Conservation (phyloP, 1,139 yeast species). For the Saccharomyces hybrid region DNA sequence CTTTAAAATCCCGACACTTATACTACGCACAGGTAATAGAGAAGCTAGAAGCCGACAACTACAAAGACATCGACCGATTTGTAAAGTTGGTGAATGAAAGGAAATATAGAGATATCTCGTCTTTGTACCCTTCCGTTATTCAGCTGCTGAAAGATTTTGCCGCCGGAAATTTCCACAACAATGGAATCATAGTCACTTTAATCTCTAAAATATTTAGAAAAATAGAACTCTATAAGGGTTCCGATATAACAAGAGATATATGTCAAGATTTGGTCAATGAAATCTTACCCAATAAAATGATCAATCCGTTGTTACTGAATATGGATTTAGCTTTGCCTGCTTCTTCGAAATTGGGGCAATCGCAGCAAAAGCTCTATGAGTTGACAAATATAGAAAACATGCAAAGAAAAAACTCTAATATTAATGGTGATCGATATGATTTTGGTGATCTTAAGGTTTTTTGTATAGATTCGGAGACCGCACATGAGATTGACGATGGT, state of each 20-base stretch:
- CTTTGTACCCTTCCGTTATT: slow-evolving; percentile 13
- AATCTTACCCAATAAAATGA: slow-evolving; percentile 9
- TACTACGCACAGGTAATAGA: slow-evolving; percentile 16
- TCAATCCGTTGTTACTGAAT: slow-evolving; percentile 18
- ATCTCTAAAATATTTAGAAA: slow-evolving; percentile 23
- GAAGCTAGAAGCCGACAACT: slow-evolving; percentile 11
- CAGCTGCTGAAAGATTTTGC: slow-evolving; percentile 21
- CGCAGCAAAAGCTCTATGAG: slow-evolving; percentile 18
- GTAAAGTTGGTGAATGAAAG: slow-evolving; percentile 15
- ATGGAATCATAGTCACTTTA: slow-evolving; percentile 15
- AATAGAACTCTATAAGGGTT: slow-evolving; percentile 18
- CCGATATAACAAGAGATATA: slow-evolving; percentile 26
- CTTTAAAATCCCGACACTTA: slow-evolving; percentile 18
- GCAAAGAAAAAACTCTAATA: slow-evolving; percentile 30
- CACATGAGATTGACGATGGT: slow-evolving; percentile 94
- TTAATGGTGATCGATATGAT: slow-evolving; percentile 37
- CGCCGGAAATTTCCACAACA: slow-evolving; percentile 23
- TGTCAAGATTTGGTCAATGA: slow-evolving; percentile 20
- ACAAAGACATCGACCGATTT: slow-evolving; percentile 13
- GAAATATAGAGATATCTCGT: slow-evolving; percentile 7
- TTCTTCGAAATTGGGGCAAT: slow-evolving; percentile 11
- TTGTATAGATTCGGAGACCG: slow-evolving; percentile 75
- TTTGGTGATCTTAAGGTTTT: slow-evolving; percentile 53
- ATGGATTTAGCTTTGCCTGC: slow-evolving; percentile 17
- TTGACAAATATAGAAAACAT: slow-evolving; percentile 15